Base-by-base conservation (phyloP, 1,139 yeast genomes). In the Diutina neorugosa region DNA sequence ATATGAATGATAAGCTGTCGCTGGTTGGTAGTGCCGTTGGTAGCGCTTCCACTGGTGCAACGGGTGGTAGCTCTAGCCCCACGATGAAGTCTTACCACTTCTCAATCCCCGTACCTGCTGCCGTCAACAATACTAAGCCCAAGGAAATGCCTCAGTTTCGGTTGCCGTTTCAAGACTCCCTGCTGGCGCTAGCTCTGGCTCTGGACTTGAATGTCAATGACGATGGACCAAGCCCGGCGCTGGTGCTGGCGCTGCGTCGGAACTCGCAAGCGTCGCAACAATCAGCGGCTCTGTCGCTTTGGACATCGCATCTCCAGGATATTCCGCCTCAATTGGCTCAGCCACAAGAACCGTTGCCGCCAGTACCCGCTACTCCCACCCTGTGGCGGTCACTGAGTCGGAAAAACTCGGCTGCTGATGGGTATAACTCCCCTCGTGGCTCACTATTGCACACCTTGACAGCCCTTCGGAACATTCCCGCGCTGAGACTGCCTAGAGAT, bases 111-210 rank as follows among this genome's bases (percentile, higher is more conserved):
- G 51, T 61, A 40, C 63, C 66, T 1, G 21, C 66, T 1, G 21
- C 50, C 9, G n/a, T 16, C 9, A 31, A 11, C n/a, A 31, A 31
- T n/a, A 23, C 23, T 11, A 23, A 14, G 34, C 11, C 50, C 21
- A 46, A 46, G 21, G 78, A 73, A 16, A 67, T 69, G 2, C 78
- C 78, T 1, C 74, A 70, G 51, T 83, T 83, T 62, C 70, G 89
- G 61, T 70, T 80, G n/a, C 89, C 89, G 0, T 83, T 82, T 60
- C 85, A 81, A 59, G 83, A 81, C 25, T 64, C 53, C 18, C 34
- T 40, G 6, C 44, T 25, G 19, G 25, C 61, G 37, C 19, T 9
- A 34, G 14, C 18, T 11, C 34, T 43, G 50, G 25, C 34, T 11
- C 31, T 19, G 52, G 21, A 25, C 34, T 43, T 16, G 16, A n/a